These are phyloP conservation scores for Cynara cardunculus DNA, from an alignment of 129 eudicot species.

Conservation along the genomic window DNA sequence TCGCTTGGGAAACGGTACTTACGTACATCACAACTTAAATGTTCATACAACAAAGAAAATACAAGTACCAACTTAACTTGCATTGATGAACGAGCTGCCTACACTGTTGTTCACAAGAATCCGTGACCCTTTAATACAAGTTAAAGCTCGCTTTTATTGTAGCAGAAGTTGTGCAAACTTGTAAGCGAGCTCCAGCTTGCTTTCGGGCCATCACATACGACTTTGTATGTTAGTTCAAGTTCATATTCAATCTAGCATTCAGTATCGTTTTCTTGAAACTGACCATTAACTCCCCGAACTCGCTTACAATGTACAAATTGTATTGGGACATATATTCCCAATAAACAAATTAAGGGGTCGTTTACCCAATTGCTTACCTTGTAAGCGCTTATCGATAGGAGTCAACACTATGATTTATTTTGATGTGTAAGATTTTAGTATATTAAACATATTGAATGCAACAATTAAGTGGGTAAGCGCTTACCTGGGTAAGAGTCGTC, in stretches of 20 bases:
- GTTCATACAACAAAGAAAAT: background rate
- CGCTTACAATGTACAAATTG: background rate
- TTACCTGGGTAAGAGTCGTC: too few species aligned
- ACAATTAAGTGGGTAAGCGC: too few species aligned
- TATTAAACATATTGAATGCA: too few species aligned
- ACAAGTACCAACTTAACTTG: background rate
- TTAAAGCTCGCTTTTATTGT: background rate
- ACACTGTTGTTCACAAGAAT: background rate
- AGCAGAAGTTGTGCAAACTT: background rate
- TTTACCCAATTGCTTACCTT: too few species aligned
- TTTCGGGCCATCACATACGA: background rate
- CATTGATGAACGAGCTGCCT: background rate
- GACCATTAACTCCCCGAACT: background rate
- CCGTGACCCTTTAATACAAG: background rate
- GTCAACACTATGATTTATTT: too few species aligned
- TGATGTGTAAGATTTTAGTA: too few species aligned
- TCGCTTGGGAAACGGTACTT: too few species aligned
- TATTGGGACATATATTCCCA: too few species aligned
- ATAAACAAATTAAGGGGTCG: too few species aligned
- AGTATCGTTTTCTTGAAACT: background rate
- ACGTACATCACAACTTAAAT: too few species aligned
- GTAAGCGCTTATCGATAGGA: too few species aligned
- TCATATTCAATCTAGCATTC: background rate
- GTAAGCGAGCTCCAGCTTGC: background rate
- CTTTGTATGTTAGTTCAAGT: background rate